Base-by-base conservation (phyloP, 2,329 filamentous ascomycete genomes). In the Fusarium mexicanum region DNA sequence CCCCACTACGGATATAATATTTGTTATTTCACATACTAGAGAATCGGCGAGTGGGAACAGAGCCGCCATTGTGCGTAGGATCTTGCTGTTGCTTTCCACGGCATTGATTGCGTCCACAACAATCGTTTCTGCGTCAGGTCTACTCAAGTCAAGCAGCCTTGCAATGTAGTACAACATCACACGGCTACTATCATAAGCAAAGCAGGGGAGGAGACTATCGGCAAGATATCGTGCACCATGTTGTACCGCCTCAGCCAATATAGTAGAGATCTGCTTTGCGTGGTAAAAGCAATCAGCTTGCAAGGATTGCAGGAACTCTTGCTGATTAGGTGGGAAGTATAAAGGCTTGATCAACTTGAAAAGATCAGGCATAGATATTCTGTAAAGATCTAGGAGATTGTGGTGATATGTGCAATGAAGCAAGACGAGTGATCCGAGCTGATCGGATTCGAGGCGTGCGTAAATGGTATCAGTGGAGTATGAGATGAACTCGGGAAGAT, bases 141-240 rank as follows among this genome's bases (percentile, higher is more conserved):
- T 75, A 38, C 69, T 79, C 4, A 82, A 79, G 35, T 84, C 84
- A 11, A 86, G 78, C 12, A 86, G 74, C 22, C 84, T 81, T 8
- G 84, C 85, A n/a, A 86, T 80, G 64, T 86, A 86, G 73, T 87
- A 86, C 3, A 87, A 74, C 83, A 87, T 86, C 43, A 86, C 83
- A 9, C 85, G 81, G 55, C 83, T 86, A 70, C 85, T 86, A 61
- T 86, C 85, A 71, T 86, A 86, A 4, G 84, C 81, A 66, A 86
- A 86, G 22, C 84, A 85, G 3, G 85, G 85, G 37, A 86, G 79
- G 75, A 86, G 77, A 50, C 83, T 85, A 51, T 87, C 85, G 1
- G 84, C 84, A 31, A 87, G 71, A 41, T 84, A 81, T 8, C 82
- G 76, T 10, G 80, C 75, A 20, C 84, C 85, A 68, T 86, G 84